A percentile compares a stretch with the other conserved stretches of the same genome.
Conservation (phyloP, 1,139 yeast species). For the Protomyces arabidopsidicola region DNA sequence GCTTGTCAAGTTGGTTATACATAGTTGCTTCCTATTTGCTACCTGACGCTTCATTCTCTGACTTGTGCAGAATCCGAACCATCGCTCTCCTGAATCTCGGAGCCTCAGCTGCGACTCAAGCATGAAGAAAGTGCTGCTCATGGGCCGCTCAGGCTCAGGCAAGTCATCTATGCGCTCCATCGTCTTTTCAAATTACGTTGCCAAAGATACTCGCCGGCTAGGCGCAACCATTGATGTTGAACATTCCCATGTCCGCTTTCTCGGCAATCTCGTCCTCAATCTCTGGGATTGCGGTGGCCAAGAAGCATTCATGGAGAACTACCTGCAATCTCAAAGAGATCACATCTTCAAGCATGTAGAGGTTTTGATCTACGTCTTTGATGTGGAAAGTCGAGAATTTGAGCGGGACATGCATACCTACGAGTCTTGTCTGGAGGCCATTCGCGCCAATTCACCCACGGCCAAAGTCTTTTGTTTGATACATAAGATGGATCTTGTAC, state of each 20-base stretch:
- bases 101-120: background rate
- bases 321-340: slow-evolving; percentile 78
- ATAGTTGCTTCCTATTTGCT: no score
- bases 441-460: slow-evolving; percentile 80
- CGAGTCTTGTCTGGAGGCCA: slow-evolving; percentile 71
- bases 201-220: slow-evolving; percentile 87
- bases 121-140: slow-evolving; percentile 28
- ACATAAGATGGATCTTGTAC: slow-evolving; percentile 95
- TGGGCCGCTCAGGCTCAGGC: slow-evolving; percentile 63
- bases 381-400: slow-evolving; percentile 87
- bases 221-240: slow-evolving; percentile 99
- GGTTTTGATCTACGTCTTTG: slow-evolving; percentile 94
- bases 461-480: slow-evolving; percentile 87
- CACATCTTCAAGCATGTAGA: slow-evolving; percentile 94
- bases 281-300: slow-evolving; percentile 98
- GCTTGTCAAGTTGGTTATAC: no score
- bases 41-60: no score
- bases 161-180: slow-evolving; percentile 96
- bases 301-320: slow-evolving; percentile 93
- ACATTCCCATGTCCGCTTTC: slow-evolving; percentile 84
- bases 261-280: slow-evolving; percentile 92
- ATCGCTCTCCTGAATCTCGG: no score
- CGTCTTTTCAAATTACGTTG: slow-evolving; percentile 87
- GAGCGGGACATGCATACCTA: slow-evolving; percentile 91
- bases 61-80: no score